phyloP scores from a whole-genome alignment of 2,329 filamentous ascomycete species.

The Paecilomyces formosus region DNA sequence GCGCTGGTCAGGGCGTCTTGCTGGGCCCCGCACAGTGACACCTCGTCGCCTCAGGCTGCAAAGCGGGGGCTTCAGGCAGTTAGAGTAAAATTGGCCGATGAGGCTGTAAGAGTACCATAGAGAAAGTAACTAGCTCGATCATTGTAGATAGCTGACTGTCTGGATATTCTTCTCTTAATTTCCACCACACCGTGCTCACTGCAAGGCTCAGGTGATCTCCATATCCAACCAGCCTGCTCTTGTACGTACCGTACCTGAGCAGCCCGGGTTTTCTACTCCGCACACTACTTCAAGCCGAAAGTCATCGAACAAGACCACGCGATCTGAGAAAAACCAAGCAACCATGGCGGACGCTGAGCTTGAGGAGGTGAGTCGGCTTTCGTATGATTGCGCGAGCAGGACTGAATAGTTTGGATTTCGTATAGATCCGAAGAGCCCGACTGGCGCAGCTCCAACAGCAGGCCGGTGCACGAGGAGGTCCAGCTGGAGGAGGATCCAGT shows the following conservation, averaged over 20 bases:
- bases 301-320: not conserved
- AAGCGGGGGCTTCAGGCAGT: slow-evolving; percentile 3
- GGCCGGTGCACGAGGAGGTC: slow-evolving; percentile 42
- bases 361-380: slow-evolving; percentile 45
- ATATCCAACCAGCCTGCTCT: not conserved
- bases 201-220: not conserved
- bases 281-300: not conserved
- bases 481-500: slow-evolving; percentile 42
- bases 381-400: not conserved
- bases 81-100: not conserved
- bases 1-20: not conserved
- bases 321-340: not conserved
- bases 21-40: not conserved
- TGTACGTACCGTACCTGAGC: not conserved
- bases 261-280: not conserved
- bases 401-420: slow-evolving; percentile 3
- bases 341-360: slow-evolving; percentile 60
- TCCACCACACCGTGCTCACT: not conserved
- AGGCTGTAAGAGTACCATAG: not conserved
- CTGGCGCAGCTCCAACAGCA: slow-evolving; percentile 85
- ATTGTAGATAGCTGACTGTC: not conserved
- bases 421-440: slow-evolving; percentile 80
- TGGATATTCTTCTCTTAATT: not conserved
- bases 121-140: too few relatives aligned
- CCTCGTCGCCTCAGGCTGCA: slow-evolving; percentile 4